Evolutionary conservation across 176 grass and related monocot genomes (phyloP).

Genomic region (Carex kokanica): DNA sequence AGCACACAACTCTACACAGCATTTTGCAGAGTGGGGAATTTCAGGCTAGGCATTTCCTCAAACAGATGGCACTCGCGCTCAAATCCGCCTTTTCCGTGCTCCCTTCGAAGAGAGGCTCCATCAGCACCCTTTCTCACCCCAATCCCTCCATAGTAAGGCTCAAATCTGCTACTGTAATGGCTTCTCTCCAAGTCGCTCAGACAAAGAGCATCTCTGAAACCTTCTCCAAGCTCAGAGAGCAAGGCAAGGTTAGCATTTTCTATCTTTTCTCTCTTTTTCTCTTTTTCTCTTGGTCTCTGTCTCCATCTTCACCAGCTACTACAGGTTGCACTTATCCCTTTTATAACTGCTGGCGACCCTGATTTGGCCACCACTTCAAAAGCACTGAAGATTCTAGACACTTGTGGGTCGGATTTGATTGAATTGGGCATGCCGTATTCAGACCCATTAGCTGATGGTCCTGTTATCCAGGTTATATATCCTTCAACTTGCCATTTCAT

Average conservation of each 20-base stretch:
- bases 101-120: background rate
- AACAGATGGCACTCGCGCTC: too few relatives aligned
- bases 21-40: too few relatives aligned
- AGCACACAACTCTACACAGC: too few relatives aligned
- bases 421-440: slow-evolving; percentile 95
- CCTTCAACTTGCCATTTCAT: background rate
- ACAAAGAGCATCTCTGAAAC: slow-evolving; percentile 53
- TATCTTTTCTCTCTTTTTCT: background rate
- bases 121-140: slow-evolving; percentile 9
- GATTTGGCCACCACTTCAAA: slow-evolving; percentile 71
- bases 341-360: slow-evolving; percentile 86
- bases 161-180: slow-evolving; percentile 10
- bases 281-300: background rate
- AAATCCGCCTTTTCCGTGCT: too few relatives aligned
- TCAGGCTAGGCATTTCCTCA: too few relatives aligned
- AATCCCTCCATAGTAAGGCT: slow-evolving; percentile 9
- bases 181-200: slow-evolving; percentile 9
- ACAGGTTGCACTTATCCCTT: slow-evolving; percentile 74
- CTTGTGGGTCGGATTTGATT: slow-evolving; percentile 76
- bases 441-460: slow-evolving; percentile 79
- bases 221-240: slow-evolving; percentile 59
- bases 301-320: background rate
- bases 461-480: slow-evolving; percentile 75
- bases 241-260: slow-evolving; percentile 44
- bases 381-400: slow-evolving; percentile 82